phyloP scores from a whole-genome alignment of 148 eudicot genomes.

The Fagopyrum tataricum region DNA sequence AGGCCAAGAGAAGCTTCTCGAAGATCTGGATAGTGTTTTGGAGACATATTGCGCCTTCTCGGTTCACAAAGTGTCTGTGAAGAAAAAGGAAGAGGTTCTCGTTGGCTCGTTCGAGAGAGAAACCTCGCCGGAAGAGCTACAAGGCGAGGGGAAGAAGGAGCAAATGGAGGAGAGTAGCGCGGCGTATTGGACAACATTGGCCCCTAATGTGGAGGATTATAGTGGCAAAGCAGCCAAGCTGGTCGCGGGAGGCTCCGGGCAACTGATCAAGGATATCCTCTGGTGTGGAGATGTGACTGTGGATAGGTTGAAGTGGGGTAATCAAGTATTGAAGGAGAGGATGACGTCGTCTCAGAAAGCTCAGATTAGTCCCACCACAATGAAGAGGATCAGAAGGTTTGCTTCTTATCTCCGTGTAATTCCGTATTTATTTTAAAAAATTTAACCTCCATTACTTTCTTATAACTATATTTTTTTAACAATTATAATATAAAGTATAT shows the following conservation, averaged over 20 bases:
- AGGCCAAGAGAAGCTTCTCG: conserved; percentile 53
- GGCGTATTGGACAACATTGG: conserved; percentile 94
- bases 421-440: neutral
- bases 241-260: conserved; percentile 78
- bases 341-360: conserved; percentile 32
- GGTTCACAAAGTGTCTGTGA: conserved; percentile 44
- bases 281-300: conserved; percentile 98
- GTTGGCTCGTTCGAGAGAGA: conserved; percentile 41
- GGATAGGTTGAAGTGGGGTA: conserved; percentile 84
- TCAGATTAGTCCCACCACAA: conserved; percentile 54
- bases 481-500: too few relatives aligned
- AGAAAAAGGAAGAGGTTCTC: conserved; percentile 27
- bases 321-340: conserved; percentile 60
- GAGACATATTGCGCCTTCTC: conserved; percentile 50
- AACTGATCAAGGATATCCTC: conserved; percentile 77
- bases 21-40: conserved; percentile 51
- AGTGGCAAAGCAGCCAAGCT: conserved; percentile 67
- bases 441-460: too few relatives aligned
- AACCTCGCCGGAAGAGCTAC: conserved; percentile 48
- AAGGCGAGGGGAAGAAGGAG: conserved; percentile 42
- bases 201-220: conserved; percentile 94
- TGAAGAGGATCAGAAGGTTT: conserved; percentile 74
- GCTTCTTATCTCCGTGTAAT: neutral
- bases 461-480: too few relatives aligned
- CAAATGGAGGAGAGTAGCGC: conserved; percentile 64